Base-by-base conservation (phyloP, 2,329 filamentous ascomycete genomes). In the Lachnellula arida region DNA sequence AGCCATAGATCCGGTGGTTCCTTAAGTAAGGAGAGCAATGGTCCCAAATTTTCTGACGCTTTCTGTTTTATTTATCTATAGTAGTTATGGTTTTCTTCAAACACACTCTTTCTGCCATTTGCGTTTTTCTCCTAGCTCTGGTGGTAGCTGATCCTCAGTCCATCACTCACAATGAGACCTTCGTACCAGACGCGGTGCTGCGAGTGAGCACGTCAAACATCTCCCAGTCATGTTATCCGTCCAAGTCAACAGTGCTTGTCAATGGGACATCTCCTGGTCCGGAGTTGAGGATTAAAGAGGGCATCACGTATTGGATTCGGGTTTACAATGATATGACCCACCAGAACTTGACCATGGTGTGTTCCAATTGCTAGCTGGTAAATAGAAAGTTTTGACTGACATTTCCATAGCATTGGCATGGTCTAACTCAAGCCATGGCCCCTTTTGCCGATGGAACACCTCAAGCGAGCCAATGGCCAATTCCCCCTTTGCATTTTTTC, bases 381-480 rank as follows among this genome's bases (percentile, higher is more conserved):
- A 28, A 15, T 37, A 14, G n/a, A 51, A 15, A 12, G 19, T 15
- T 11, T 28, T n/a, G 14, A 22, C 51, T 61, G 37, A 57, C 40
- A 14, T 51, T 11, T 12, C 42, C 53, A 47, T 48, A 80, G 76
- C 80, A 82, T 62, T 82, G 80, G 79, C 79, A 82, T 68, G 80
- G 80, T 9, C 71, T 82, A 1, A 74, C 72, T 15, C 74, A 76
- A 62, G 71, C 73, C 4, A 71, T 73, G 2, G 75, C 78, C 3
- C 77, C 78, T 2, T 82, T 79, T 65, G 75, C 75, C 14, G 80
- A 82, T 56, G 80, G 80, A 14, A 73, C 78, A 0, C 78, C 78
- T 9, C 63, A 65, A 44, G 77, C 75, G 2, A 74, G 72, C 40
- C 79, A 81, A 65, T 82, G 80, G 79, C 78, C 79, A 0, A 81